Conservation (phyloP, 2,329 filamentous ascomycete species). For the Fonsecaea nubica region DNA sequence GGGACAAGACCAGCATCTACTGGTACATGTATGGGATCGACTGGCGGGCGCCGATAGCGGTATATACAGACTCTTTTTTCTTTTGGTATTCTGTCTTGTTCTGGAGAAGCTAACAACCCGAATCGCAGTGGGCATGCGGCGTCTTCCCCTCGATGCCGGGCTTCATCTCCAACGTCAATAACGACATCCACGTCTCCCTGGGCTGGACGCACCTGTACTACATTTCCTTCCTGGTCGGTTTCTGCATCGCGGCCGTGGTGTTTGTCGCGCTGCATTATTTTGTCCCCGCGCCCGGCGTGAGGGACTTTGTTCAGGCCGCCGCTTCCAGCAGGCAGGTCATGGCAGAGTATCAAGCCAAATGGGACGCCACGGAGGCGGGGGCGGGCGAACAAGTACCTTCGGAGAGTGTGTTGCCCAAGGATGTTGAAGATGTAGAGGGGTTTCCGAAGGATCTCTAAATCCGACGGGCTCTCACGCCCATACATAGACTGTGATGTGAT, state of each 20-base stretch:
- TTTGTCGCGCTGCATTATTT: conserved; percentile 31
- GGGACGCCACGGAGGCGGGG: conserved; percentile 21
- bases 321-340: conserved; percentile 15
- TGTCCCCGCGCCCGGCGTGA: conserved; percentile 26
- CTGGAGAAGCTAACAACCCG: not conserved
- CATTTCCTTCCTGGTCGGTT: conserved; percentile 51
- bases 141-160: conserved; percentile 44
- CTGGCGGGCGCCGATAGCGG: conserved; percentile 48
- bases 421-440: conserved; percentile 9
- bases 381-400: not conserved
- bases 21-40: conserved; percentile 55
- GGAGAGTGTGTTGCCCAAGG: conserved; percentile 15
- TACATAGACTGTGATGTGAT: not conserved
- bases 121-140: conserved; percentile 47
- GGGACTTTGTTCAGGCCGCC: conserved; percentile 27
- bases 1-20: conserved; percentile 48
- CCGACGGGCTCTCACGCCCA: no score
- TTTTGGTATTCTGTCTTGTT: not conserved
- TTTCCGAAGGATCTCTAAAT: conserved; percentile 27
- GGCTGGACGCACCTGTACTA: conserved; percentile 51
- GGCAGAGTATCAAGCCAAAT: conserved; percentile 23
- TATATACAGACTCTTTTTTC: conserved; percentile 16
- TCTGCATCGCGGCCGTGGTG: conserved; percentile 49
- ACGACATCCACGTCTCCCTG: conserved; percentile 40
- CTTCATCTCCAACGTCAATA: conserved; percentile 40